A percentile compares a stretch with the other conserved stretches of the same genome.
phyloP scores from a whole-genome alignment of 1,284 basidiomycete species.

The Mycena citricolor region DNA sequence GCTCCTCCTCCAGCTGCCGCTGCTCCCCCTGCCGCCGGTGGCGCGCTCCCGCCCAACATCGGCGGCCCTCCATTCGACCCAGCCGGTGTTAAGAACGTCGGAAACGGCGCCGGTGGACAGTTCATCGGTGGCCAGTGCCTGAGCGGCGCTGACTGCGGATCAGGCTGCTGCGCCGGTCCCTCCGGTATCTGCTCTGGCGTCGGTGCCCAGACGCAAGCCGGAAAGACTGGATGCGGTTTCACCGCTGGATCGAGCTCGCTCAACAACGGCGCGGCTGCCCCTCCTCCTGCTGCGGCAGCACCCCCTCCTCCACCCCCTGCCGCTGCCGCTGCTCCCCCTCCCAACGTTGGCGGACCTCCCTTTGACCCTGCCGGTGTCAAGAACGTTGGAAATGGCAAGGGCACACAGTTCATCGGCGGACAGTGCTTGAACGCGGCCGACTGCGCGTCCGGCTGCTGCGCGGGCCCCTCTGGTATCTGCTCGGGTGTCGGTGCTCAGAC shows the following conservation, averaged over 20 bases:
- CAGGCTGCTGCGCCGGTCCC: conserved; percentile 4
- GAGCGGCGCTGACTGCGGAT: background rate
- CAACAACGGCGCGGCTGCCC: no score
- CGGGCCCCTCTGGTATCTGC: conserved; percentile 1
- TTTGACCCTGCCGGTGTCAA: background rate
- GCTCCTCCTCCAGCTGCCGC: background rate
- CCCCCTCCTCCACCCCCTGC: no score
- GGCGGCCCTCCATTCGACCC: conserved; percentile 3
- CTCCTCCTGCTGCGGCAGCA: no score
- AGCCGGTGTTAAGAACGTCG: background rate
- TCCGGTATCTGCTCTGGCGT: conserved; percentile 6
- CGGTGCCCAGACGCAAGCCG: conserved; percentile 5
- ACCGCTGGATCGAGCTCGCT: no score
- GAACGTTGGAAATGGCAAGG: background rate
- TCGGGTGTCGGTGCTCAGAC: conserved; percentile 1
- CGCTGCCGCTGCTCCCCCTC: no score
- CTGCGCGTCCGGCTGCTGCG: conserved; percentile 1
- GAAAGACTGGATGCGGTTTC: conserved; percentile 5
- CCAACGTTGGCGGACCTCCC: background rate
- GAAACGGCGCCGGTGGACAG: conserved; percentile 1
- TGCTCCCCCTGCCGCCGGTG: background rate
- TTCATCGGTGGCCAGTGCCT: conserved; percentile 8
- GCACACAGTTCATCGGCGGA: background rate
- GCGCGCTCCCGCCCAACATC: background rate
- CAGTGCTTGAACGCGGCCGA: conserved; percentile 1